Percentiles rank a stretch among this genome's conserved stretches.
phyloP scores from a whole-genome alignment of 2,329 filamentous ascomycete genomes.

The Cercospora janseana region DNA sequence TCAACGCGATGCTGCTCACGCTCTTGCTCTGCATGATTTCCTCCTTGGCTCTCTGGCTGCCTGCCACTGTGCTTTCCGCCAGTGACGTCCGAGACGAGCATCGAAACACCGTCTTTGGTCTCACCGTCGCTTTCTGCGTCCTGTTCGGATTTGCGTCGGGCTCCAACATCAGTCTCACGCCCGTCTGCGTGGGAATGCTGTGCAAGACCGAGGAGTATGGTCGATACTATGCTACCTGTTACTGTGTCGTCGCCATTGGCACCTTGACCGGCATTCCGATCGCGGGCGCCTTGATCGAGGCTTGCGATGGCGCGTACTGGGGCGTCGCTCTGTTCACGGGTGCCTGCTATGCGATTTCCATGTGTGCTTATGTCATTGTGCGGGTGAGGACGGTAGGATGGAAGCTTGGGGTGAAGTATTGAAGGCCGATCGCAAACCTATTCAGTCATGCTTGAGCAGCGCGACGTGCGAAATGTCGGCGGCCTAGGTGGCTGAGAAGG shows the following conservation, averaged over 20 bases:
- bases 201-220: constrained; percentile 46
- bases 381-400: constrained; percentile 45
- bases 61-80: constrained; percentile 46
- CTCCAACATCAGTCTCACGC: constrained; percentile 40
- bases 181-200: constrained; percentile 49
- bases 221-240: constrained; percentile 41
- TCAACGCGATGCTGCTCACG: constrained; percentile 75
- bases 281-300: constrained; percentile 31
- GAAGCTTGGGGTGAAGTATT: constrained; percentile 29
- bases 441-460: neutral
- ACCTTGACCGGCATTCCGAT: constrained; percentile 37
- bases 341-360: constrained; percentile 25
- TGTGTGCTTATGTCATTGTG: constrained; percentile 34
- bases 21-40: constrained; percentile 64
- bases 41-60: constrained; percentile 76
- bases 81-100: constrained; percentile 24
- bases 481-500: no score
- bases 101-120: constrained; percentile 28
- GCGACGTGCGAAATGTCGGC: no score
- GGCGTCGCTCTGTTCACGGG: constrained; percentile 33
- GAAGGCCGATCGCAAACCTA: no score
- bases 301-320: constrained; percentile 33
- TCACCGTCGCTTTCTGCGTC: constrained; percentile 34
- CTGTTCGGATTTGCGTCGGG: constrained; percentile 41
- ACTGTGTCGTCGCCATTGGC: constrained; percentile 30